Evolutionary conservation across 140 eudicot species (phyloP), one percentile per base, ranked within the genome.

Genomic region (Bidens hawaiensis): DNA sequence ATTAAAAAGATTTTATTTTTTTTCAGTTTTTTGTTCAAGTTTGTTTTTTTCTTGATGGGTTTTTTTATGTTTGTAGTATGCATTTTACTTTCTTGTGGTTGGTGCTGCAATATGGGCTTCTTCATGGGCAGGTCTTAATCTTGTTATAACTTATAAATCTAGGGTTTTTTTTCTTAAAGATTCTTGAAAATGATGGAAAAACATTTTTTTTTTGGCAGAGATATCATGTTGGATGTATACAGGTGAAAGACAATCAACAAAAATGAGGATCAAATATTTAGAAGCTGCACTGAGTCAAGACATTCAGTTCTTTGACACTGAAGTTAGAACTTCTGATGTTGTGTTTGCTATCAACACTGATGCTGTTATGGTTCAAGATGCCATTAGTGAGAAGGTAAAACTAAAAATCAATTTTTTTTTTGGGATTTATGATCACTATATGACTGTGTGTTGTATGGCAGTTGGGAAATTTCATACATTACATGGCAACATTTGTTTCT

Each of bases 91-190:
- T 76, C 95, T 89, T 30, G 83, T 89, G 24, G 97, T 89, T 60
- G 97, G 97, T 64, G 95, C 95, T 73, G 95, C 97, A 42, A 89
- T 86, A 54, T 89, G 95, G 95, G 95, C 95, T 67, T 89, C 97
- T 83, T 89, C 95, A 62, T 89, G 97, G 97, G 97, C 97, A 78
- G 97, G 97, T 89, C 47, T 75, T 25, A 23, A 50, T 14, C 62
- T 17, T 18, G 5, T 23, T 10, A n/a, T n/a, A n/a, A n/a, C n/a
- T 43, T 78, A n/a, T 12, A 16, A 65, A 11, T 57, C 23, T 48
- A 4, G 34, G 14, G 49, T 48, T 58, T 65, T 72, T 57, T 48
- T 23, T 57, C 10, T 58, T 15, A 74, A 73, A 47, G 30, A 33
- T 73, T 66, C 47, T 73, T 55, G 36, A 58, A 45, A 73, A 57